phyloP scores from a whole-genome alignment of 129 eudicot species.

The Helichrysum umbraculigerum region DNA sequence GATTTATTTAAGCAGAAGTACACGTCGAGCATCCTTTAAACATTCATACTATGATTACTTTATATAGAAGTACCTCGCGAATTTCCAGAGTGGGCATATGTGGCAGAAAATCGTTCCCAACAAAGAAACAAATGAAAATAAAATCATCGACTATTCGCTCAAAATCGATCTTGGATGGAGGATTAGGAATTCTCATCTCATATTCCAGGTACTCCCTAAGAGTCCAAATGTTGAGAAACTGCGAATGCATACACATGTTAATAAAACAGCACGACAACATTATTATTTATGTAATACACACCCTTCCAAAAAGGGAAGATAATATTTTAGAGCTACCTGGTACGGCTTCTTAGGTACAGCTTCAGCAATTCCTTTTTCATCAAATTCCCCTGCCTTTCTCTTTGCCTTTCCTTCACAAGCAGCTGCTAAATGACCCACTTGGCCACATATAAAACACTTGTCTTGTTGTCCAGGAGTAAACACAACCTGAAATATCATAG shows the following conservation, averaged over 20 bases:
- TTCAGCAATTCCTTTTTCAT: slow-evolving; percentile 41
- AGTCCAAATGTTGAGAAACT: slow-evolving; percentile 95
- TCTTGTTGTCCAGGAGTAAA: slow-evolving; percentile 95
- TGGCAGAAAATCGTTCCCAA: slow-evolving; percentile 92
- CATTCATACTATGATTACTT: background rate
- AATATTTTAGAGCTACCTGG: slow-evolving; percentile 31
- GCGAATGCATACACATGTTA: slow-evolving; percentile 37
- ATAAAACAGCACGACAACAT: background rate
- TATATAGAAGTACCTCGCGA: slow-evolving; percentile 67
- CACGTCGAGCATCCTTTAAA: slow-evolving; percentile 6
- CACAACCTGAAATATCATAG: slow-evolving; percentile 59
- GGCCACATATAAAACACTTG: slow-evolving; percentile 93
- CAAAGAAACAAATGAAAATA: slow-evolving; percentile 98
- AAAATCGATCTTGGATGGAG: slow-evolving; percentile 62
- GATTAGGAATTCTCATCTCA: slow-evolving; percentile 89
- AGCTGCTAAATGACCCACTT: slow-evolving; percentile 90
- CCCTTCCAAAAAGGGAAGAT: background rate
- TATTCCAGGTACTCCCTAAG: slow-evolving; percentile 88
- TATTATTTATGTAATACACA: background rate
- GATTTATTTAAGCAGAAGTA: background rate
- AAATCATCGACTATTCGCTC: slow-evolving; percentile 93
- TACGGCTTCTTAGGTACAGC: slow-evolving; percentile 42
- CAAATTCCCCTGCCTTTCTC: slow-evolving; percentile 47
- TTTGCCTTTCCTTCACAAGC: slow-evolving; percentile 47
- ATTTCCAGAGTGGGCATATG: slow-evolving; percentile 99